Conservation (phyloP, 306 rosid genomes). For the Morella rubra region DNA sequence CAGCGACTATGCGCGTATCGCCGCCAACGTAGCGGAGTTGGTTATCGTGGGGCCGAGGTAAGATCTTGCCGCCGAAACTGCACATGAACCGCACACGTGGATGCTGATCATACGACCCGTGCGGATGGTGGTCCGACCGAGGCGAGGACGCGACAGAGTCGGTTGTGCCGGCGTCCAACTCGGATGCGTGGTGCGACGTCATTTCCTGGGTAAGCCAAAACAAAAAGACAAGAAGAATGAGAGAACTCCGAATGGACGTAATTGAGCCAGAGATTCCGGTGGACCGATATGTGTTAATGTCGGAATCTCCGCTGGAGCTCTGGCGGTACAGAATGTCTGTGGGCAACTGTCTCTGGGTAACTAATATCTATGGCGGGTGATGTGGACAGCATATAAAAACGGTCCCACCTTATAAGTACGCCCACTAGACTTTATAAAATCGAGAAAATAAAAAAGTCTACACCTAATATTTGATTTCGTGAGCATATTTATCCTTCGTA, state of each 20-base stretch:
- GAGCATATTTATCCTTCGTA: background rate
- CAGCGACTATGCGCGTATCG: slow-evolving; percentile 84
- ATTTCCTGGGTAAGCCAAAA: slow-evolving; percentile 26
- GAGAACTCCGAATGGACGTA: background rate
- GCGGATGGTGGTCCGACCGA: slow-evolving; percentile 45
- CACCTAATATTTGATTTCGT: background rate
- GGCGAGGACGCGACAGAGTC: slow-evolving; percentile 84
- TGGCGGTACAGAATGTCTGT: background rate
- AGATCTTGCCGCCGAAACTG: slow-evolving; percentile 92
- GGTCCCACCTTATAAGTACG: background rate
- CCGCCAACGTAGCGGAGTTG: slow-evolving; percentile 98
- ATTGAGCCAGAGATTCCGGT: background rate
- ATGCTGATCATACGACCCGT: slow-evolving; percentile 28
- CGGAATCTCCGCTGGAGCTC: background rate
- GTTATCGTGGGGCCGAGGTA: slow-evolving; percentile 88
- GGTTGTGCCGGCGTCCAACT: slow-evolving; percentile 45
- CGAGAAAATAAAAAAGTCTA: background rate
- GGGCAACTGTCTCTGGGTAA: background rate
- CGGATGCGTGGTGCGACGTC: slow-evolving; percentile 56
- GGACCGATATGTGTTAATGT: background rate
- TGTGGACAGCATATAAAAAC: background rate
- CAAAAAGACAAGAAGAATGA: background rate
- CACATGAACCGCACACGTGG: slow-evolving; percentile 87
- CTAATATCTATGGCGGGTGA: no score
- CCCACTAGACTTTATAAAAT: background rate